Base-by-base conservation (phyloP, 2,329 filamentous ascomycete genomes). In the Colletotrichum limetticola region DNA sequence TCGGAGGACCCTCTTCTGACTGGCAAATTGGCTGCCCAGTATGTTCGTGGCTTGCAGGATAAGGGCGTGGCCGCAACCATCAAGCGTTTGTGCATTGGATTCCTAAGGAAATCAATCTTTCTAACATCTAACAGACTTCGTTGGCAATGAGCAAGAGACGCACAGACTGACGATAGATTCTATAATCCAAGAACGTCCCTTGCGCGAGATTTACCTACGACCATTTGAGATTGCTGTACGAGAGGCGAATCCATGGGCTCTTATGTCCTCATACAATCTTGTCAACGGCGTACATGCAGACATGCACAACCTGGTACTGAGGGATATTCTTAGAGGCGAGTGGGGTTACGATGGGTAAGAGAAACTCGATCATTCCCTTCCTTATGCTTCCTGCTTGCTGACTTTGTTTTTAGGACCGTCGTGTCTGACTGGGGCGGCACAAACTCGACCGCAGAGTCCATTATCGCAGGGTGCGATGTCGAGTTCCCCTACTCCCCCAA, bases 1-100 rank as follows among this genome's bases (percentile, higher is more conserved):
- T 95, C 93, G 0, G 94, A 97, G 80, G 94, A 97, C 76, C 94
- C 94, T 0, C 88, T 92, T 11, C 86, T 97, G 5, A 94, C 93
- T 0, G 93, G 93, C 37, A 93, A 91, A 74, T 84, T 95, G 73
- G 92, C 93, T 14, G 90, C 92, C 1, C 88, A 92, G 72, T 94
- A 94, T 74, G 92, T 94, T 78, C 91, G 89, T 60, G 93, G 93
- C 8, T 85, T 94, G 67, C 94, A 97, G 78, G 91, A 92, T 28
- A 91, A 91, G 73, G 92, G 92, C 1, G 88, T 97, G 49, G 91
- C 92, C 8, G 93, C 94, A 12, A 94, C 94, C 0, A 91, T 95
- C 76, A 97, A 97, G 85, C 94, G 93, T 90, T 75, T 75, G 85
- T 81, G 4, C 4, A 2, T 63, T 28, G 12, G 4, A n/a, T 30